phyloP scores from a whole-genome alignment of 2,329 filamentous ascomycete genomes.

The Botrytis pseudocinerea region DNA sequence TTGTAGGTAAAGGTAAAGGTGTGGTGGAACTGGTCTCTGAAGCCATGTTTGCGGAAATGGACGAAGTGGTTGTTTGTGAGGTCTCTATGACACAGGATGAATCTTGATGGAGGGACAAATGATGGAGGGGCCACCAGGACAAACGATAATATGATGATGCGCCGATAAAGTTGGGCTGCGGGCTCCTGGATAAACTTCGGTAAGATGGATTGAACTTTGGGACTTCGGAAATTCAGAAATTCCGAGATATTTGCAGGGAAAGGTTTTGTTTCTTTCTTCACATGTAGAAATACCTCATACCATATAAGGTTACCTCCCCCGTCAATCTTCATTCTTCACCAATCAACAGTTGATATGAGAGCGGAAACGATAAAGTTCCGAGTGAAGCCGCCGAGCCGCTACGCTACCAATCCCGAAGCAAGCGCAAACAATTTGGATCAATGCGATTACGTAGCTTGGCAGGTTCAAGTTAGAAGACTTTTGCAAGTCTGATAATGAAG shows the following conservation, averaged over 20 bases:
- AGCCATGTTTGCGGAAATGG: conserved; percentile 22
- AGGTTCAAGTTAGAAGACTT: not conserved
- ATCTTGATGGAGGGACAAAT: not conserved
- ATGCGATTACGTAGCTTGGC: conserved; percentile 11
- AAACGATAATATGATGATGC: not conserved
- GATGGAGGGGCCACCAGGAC: too few species aligned
- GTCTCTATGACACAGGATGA: not conserved
- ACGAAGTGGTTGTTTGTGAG: not conserved
- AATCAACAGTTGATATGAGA: not conserved
- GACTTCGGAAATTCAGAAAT: not conserved
- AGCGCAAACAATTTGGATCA: not conserved
- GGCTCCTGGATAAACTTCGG: conserved; percentile 4
- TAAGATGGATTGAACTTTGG: not conserved
- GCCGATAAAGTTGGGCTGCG: not conserved
- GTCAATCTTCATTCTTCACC: not conserved
- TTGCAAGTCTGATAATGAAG: not conserved
- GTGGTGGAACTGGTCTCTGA: conserved; percentile 11
- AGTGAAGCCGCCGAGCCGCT: not conserved
- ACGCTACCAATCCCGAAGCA: not conserved
- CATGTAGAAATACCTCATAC: not conserved
- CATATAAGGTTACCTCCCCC: not conserved
- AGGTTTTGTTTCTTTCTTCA: not conserved
- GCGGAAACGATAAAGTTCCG: not conserved
- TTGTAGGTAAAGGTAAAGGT: not conserved
- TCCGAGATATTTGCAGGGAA: not conserved